These are phyloP conservation scores for Gaeumannomyces tritici DNA, from an alignment of 2,329 filamentous ascomycete genomes.

Conservation along the genomic window DNA sequence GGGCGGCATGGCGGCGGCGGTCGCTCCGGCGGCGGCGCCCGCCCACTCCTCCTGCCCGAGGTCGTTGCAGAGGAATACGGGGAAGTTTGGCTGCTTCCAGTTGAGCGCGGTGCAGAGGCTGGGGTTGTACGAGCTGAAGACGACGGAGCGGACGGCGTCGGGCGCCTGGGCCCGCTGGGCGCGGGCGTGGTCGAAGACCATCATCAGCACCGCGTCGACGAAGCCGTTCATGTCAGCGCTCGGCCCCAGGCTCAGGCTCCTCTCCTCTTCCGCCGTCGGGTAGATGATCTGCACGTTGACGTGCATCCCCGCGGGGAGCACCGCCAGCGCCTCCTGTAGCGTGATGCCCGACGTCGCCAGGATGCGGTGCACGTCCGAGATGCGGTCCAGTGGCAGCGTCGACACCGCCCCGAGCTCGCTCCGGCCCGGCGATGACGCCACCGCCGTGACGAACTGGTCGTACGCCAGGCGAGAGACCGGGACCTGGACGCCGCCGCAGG, in stretches of 20 bases:
- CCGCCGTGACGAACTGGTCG: constrained; percentile 50
- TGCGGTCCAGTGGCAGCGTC: constrained; percentile 23
- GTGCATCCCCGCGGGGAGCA: constrained; percentile 72
- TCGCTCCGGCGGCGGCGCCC: constrained; percentile 21
- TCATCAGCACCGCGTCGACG: constrained; percentile 71
- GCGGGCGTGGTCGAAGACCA: constrained; percentile 88
- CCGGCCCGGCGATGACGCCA: constrained; percentile 21
- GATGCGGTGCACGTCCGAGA: constrained; percentile 60
- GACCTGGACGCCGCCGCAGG: constrained; percentile 62
- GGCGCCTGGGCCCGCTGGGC: constrained; percentile 53
- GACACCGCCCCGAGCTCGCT: background rate
- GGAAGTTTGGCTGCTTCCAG: constrained; percentile 99
- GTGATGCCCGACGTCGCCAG: constrained; percentile 71
- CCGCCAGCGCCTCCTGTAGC: constrained; percentile 63
- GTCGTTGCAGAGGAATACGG: constrained; percentile 90
- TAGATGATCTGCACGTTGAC: constrained; percentile 90
- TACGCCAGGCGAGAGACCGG: constrained; percentile 72
- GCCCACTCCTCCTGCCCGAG: constrained; percentile 53
- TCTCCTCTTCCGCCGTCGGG: constrained; percentile 67
- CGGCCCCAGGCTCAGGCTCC: constrained; percentile 58
- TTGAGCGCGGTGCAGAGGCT: constrained; percentile 89
- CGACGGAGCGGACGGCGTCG: constrained; percentile 72
- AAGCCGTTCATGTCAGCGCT: constrained; percentile 77
- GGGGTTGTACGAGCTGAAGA: constrained; percentile 89
- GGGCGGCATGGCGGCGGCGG: constrained; percentile 16